These are phyloP conservation scores for Nakataea oryzae DNA, from an alignment of 2,329 filamentous ascomycete genomes.

Conservation along the genomic window DNA sequence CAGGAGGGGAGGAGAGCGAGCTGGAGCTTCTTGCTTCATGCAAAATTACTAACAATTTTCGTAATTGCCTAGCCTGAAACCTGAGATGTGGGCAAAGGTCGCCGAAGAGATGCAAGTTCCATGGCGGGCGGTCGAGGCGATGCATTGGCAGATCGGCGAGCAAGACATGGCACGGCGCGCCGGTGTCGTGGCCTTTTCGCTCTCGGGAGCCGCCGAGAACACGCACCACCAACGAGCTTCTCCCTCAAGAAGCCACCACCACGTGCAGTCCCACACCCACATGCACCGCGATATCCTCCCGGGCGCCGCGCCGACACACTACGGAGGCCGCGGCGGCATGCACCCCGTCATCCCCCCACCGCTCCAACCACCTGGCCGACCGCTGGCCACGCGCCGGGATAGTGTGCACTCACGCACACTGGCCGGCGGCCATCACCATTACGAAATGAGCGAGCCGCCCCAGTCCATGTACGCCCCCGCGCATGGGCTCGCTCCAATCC, in stretches of 20 bases:
- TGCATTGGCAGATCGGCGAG: constrained; percentile 96
- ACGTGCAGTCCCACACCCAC: constrained; percentile 35
- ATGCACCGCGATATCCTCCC: constrained; percentile 30
- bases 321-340: constrained; percentile 21
- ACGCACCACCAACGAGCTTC: constrained; percentile 22
- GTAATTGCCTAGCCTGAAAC: constrained; percentile 64
- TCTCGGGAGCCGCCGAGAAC: constrained; percentile 25
- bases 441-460: constrained; percentile 8
- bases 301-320: constrained; percentile 27
- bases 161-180: constrained; percentile 88
- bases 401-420: constrained; percentile 23
- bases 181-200: constrained; percentile 75
- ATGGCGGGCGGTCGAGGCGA: constrained; percentile 90
- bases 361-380: constrained; percentile 9
- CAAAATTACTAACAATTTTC: not conserved
- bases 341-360: constrained; percentile 6
- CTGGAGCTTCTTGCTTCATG: no score
- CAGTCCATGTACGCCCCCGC: constrained; percentile 19
- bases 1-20: not conserved
- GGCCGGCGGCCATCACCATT: constrained; percentile 16
- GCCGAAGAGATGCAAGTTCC: constrained; percentile 91
- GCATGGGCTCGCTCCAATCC: constrained; percentile 42
- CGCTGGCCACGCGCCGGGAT: constrained; percentile 25
- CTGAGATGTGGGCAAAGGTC: constrained; percentile 95
- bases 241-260: constrained; percentile 27